Conservation (phyloP, 495 filamentous ascomycete genomes). For the Pyrenula aspistea region DNA sequence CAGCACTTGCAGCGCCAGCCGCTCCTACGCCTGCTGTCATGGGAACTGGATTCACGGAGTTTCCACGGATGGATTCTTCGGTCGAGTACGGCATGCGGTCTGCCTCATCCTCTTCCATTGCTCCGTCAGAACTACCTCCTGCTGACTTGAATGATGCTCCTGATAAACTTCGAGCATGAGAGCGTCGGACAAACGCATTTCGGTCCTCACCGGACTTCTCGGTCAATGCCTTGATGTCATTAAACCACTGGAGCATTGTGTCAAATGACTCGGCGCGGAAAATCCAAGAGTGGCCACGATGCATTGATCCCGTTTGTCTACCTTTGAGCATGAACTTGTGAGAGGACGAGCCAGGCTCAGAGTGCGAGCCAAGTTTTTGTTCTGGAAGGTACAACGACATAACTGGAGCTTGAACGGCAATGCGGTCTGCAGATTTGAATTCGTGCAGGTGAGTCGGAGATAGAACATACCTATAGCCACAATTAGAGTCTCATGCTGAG, state of each 20-base stretch:
- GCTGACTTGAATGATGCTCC: conserved; percentile 53
- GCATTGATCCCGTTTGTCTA: conserved; percentile 83
- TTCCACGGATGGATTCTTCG: conserved; percentile 34
- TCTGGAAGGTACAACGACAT: conserved; percentile 95
- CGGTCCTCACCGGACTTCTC: conserved; percentile 84
- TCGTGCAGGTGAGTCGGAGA: conserved; percentile 96
- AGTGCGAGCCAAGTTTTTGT: conserved; percentile 90
- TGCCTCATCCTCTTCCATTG: conserved; percentile 80
- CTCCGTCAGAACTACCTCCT: conserved; percentile 49
- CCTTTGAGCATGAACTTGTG: conserved; percentile 98
- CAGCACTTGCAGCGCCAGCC: conserved; percentile 2
- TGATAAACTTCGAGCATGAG: conserved; percentile 62
- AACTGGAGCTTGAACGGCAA: conserved; percentile 61
- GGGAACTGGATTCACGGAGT: conserved; percentile 32
- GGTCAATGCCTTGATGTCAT: conserved; percentile 77
- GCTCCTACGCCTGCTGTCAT: conserved; percentile 11
- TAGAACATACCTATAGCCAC: conserved; percentile 66
- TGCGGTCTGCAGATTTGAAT: conserved; percentile 80
- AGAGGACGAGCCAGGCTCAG: conserved; percentile 70
- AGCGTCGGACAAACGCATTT: conserved; percentile 65
- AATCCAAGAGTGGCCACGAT: conserved; percentile 94
- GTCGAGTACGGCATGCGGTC: conserved; percentile 60
- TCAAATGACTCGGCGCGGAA: conserved; percentile 92
- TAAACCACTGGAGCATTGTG: conserved; percentile 94
- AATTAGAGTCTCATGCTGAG: background rate